Evolutionary conservation across 345 rosid genomes (phyloP), one percentile per base, ranked within the genome.

Genomic region (Populus deltoides): DNA sequence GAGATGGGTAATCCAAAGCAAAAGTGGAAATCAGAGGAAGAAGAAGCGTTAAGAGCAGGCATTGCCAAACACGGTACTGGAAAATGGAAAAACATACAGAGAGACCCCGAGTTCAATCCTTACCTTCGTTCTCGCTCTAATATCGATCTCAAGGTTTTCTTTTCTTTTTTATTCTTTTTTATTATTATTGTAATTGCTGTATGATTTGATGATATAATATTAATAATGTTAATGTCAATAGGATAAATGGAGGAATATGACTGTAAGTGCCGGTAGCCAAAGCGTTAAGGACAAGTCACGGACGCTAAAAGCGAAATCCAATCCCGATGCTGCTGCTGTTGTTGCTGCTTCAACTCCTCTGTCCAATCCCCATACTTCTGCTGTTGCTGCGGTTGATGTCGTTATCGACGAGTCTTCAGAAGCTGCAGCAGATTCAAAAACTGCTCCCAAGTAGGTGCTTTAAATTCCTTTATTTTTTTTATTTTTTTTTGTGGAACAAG

Each of bases 171-270:
- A 0, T n/a, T 4, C 10, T 66, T 31, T 45, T n/a, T 20, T 66
- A 4, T 33, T 7, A 13, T 1, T 24, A 11, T 25, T 35, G 25
- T n/a, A 8, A 5, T 59, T 69, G 31, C 25, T 35, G 31, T 9
- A 25, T 72, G 53, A 17, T 12, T 5, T 65, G 43, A 17, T 61
- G 22, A 68, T 77, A 15, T 65, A 47, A 47, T 47, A 15, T 12
- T 4, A 4, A 47, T 15, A 12, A 47, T 47, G 18, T 47, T 47
- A 15, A 67, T 38, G 76, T 76, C 31, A 6, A 8, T 59, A 96
- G 99, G 99, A 96, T 78, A 96, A 96, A 78, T 96, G 98, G 99
- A 85, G 98, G 80, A 92, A 95, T 83, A 80, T 93, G 96, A 83
- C 84, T 73, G 96, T 90, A 59, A 84, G 90, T 81, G 84, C 85